Evolutionary conservation across 805 yeast species (phyloP), one percentile per base, ranked within the genome.

Genomic region (Grigorovia jiainica): DNA sequence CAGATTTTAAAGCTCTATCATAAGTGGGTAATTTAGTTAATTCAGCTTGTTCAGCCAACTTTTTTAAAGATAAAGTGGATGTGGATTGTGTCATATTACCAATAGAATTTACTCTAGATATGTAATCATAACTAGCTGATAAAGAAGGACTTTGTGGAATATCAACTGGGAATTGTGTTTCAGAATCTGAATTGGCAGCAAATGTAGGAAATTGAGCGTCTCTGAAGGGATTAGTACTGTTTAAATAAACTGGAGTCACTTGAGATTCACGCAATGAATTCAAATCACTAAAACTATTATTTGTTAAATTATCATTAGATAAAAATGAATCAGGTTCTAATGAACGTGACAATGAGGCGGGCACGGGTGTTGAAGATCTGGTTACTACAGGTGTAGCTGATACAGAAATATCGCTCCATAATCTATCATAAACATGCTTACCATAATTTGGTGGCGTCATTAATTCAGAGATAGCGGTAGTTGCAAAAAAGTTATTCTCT

Each of bases 381-480:
- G 37, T 35, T 20, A 31, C 23, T 16, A 27, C 13, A 6, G 48
- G 46, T 7, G 48, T 41, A 16, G 25, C 33, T 23, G 37, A 21
- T 11, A 34, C 34, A 1, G 47, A 32, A 4, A 78, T 68, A 43
- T 80, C 89, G 29, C 75, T 72, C 84, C 84, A 87, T 18, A 87
- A 61, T 43, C 83, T 67, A 61, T 87, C 97, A 60, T 82, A 84
- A 30, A 86, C 75, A 59, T 85, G 95, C 42, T 73, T 76, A 45
- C 78, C 87, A 58, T 87, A 87, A 43, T 81, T 72, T 21, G 97
- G 95, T 2, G 96, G 96, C 1, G 95, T 92, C 65, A 76, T 70
- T 42, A 72, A 66, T 5, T 70, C 67, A n/a, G 62, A 54, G 6
- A 57, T 44, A 29, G 53, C 43, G 3, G 50, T 45, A 8, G 43